Base-by-base conservation (phyloP, 1,139 yeast genomes). In the Yamadazyma blattariae region DNA sequence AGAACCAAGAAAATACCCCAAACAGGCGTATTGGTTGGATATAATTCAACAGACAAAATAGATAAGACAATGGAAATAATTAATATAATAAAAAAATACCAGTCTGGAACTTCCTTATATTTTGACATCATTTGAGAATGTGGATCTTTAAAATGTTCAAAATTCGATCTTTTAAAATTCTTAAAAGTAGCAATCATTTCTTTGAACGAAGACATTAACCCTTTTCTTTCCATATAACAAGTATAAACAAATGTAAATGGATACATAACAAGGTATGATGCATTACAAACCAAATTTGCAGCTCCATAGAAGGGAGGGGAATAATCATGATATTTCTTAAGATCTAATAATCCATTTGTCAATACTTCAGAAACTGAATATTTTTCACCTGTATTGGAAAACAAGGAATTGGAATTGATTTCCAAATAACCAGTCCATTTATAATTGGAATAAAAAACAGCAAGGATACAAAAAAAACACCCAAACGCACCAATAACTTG, bases 81-180 rank as follows among this genome's bases (percentile, higher is more conserved):
- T 33, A 78, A 52, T 13, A 77, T 62, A 5, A 59, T 37, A 21
- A 74, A 44, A 46, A 71, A 79, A 71, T 77, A 77, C 71, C 73
- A 71, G 37, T 76, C 79, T 11, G 84, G 84, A 12, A 76, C 82
- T 44, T 79, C 84, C 29, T 62, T 64, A 51, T 76, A 76, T 18
- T 56, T 53, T n/a, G 63, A 42, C 78, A 76, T 76, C 72, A 75
- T 68, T 34, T 64, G 59, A 33, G 74, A 67, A 42, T 76, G 80
- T 1, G 80, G 72, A 42, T 77, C 37, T 14, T 66, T 50, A 35
- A 46, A 64, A 3, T 55, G 59, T 12, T 57, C 62, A 34, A 56
- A 40, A 25, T 47, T 37, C 3, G 52, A 57, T 45, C 55, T 45
- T 37, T 51, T 51, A 32, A 58, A 56, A 29, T 58, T 58, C 20